Evolutionary conservation across 1,284 basidiomycete species (phyloP), one percentile per base, ranked within the genome.

Genomic region (Acaromyces ingoldii): DNA sequence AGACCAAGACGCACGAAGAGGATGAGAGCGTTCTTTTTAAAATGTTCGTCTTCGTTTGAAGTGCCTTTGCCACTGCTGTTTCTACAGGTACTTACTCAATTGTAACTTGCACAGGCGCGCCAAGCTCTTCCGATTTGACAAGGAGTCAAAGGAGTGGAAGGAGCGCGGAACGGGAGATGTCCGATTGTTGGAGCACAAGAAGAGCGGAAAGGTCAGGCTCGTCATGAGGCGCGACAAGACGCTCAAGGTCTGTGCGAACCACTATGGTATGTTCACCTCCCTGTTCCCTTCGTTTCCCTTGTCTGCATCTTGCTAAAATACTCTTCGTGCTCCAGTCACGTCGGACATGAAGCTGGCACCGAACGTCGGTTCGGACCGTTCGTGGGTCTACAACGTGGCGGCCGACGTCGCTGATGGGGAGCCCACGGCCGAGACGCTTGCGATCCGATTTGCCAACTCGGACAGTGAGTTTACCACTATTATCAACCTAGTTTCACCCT

Each of bases 161-260:
- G 92, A 97, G 79, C 80, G 91, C 39, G 90, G 72, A 22, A 74
- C 72, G 7, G 72, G 72, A 9, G 72, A 74, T 29, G 72, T 74
- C 1, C 65, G 72, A 31, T 53, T 74, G 19, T 59, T 75, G 45
- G 80, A 85, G 73, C 88, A 95, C 81, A 91, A 88, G 79, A 83
- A 59, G 43, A 88, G 86, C 38, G 85, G 86, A 80, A 97, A 96
- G 80, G 83, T 95, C 70, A 84, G 95, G 58, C 84, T 99, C 60
- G 91, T 99, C 76, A 99, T 99, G 95, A 83, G 95, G 79, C 88
- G 95, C 78, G 95, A 99, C 83, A 97, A 97, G 86, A 98, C 95
- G 42, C 83, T 92, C 78, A 98, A 99, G 79, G 92, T 98, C 77
- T 98, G 95, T 80, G 95, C 95, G 58, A 99, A 99, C 81, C 95